Percentiles rank a stretch among this genome's conserved stretches.
These are phyloP conservation scores for Boletus patriciae DNA, from an alignment of 768 basidiomycete species.

Conservation along the genomic window DNA sequence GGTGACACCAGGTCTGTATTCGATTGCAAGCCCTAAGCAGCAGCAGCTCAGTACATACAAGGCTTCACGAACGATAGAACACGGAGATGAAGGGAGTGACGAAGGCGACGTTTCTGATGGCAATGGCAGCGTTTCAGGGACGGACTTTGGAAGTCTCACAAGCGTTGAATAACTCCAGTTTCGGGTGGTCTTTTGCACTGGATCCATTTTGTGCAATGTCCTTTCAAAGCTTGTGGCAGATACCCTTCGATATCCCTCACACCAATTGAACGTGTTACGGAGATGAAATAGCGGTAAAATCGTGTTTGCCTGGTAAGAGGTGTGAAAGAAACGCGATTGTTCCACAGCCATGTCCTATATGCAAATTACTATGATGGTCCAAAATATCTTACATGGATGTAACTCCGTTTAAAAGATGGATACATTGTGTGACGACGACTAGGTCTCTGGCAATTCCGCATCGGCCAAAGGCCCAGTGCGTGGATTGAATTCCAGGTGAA, in stretches of 20 bases:
- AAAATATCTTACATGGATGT: constrained; percentile 5
- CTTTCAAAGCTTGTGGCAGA: not conserved
- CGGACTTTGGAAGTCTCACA: constrained; percentile 50
- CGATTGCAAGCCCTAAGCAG: constrained; percentile 20
- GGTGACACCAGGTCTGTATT: constrained; percentile 21
- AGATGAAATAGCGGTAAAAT: not conserved
- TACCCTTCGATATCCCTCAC: not conserved
- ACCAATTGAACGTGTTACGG: not conserved
- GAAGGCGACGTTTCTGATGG: constrained; percentile 39
- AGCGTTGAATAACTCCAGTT: constrained; percentile 43
- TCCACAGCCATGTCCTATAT: constrained; percentile 1
- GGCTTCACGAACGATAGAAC: constrained; percentile 13
- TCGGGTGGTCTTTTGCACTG: not conserved
- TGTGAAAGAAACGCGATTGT: not conserved
- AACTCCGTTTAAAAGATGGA: constrained; percentile 3
- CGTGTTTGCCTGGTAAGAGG: not conserved
- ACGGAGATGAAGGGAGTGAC: constrained; percentile 20
- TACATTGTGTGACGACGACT: constrained; percentile 1
- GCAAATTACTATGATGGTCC: constrained; percentile 9
- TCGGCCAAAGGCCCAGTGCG: constrained; percentile 28
- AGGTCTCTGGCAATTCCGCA: constrained; percentile 17
- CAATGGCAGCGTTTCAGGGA: constrained; percentile 41
- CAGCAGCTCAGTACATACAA: constrained; percentile 23
- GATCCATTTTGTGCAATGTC: constrained; percentile 4
- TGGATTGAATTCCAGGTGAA: constrained; percentile 61